Percentiles rank a stretch among this genome's conserved stretches.
Conservation (phyloP, 768 basidiomycete genomes). For the Lyophyllum atratum region DNA sequence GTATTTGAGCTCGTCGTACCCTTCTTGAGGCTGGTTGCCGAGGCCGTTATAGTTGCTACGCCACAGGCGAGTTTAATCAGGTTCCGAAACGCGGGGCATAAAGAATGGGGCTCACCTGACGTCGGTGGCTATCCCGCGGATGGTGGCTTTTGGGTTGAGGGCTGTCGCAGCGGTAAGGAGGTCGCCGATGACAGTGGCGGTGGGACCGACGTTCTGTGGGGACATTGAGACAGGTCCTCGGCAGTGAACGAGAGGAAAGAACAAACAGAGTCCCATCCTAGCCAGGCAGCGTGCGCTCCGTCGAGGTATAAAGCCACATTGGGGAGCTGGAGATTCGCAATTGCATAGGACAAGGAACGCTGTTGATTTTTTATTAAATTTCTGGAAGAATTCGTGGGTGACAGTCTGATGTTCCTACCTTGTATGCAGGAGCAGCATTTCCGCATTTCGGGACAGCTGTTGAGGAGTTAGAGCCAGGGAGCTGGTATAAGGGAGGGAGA, state of each 20-base stretch:
- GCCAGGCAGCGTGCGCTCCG: conserved; percentile 36
- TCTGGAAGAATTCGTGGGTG: neutral
- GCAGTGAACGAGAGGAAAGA: neutral
- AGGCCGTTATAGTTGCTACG: conserved; percentile 33
- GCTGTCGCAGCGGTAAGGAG: conserved; percentile 27
- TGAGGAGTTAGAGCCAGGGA: neutral
- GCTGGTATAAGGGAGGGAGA: neutral
- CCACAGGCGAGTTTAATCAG: neutral
- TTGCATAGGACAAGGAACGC: conserved; percentile 24
- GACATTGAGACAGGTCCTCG: neutral
- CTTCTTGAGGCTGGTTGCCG: conserved; percentile 25
- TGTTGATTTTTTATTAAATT: neutral
- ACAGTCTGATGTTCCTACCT: conserved; percentile 5
- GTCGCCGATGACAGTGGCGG: conserved; percentile 30
- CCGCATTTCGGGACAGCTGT: conserved; percentile 28
- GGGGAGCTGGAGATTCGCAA: conserved; percentile 27
- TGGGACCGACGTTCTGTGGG: conserved; percentile 26
- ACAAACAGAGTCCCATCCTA: conserved; percentile 27
- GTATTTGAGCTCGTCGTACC: conserved; percentile 34
- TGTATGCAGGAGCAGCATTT: conserved; percentile 29
- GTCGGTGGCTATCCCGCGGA: conserved; percentile 33
- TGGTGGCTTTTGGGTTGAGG: conserved; percentile 24
- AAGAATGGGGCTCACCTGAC: conserved; percentile 16
- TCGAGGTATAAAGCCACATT: conserved; percentile 32
- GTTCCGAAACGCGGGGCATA: no score